phyloP scores from a whole-genome alignment of 1,284 basidiomycete genomes.

The Boletus chippewaensis region DNA sequence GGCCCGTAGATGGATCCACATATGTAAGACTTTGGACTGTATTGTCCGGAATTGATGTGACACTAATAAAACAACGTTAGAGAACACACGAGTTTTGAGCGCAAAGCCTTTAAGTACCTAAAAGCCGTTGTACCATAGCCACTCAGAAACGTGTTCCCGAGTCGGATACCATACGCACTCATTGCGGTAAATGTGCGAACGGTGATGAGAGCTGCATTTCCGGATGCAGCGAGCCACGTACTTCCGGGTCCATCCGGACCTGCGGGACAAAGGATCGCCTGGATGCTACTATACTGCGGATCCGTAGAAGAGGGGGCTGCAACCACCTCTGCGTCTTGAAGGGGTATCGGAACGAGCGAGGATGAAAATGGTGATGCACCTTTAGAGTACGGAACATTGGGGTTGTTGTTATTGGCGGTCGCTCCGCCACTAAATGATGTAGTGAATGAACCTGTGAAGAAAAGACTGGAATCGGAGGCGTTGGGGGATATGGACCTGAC shows the following conservation, averaged over 20 bases:
- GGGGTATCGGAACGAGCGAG: slow-evolving; percentile 82
- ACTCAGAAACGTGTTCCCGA: slow-evolving; percentile 85
- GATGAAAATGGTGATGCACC: slow-evolving; percentile 84
- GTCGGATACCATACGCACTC: slow-evolving; percentile 71
- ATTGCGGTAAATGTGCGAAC: slow-evolving; percentile 69
- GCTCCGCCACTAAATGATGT: slow-evolving; percentile 62
- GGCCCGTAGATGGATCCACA: slow-evolving; percentile 67
- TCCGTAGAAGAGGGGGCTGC: slow-evolving; percentile 67
- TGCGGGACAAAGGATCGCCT: slow-evolving; percentile 78
- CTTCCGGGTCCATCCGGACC: slow-evolving; percentile 74
- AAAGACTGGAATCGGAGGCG: slow-evolving; percentile 64
- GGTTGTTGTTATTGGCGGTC: slow-evolving; percentile 60
- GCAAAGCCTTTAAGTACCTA: slow-evolving; percentile 43
- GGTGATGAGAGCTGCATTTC: slow-evolving; percentile 64
- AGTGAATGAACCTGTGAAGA: slow-evolving; percentile 85
- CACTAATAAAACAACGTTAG: slow-evolving; percentile 37
- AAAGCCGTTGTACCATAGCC: slow-evolving; percentile 82
- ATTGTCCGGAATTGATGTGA: slow-evolving; percentile 87
- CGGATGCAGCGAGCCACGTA: slow-evolving; percentile 80
- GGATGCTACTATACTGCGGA: slow-evolving; percentile 61
- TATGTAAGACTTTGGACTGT: slow-evolving; percentile 70
- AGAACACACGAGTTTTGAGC: neutral
- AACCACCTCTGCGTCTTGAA: slow-evolving; percentile 59
- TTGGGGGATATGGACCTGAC: slow-evolving; percentile 78
- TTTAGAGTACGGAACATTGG: slow-evolving; percentile 67